These are phyloP conservation scores for Scolecobasidium constrictum DNA, from an alignment of 2,329 filamentous ascomycete genomes.

Conservation along the genomic window DNA sequence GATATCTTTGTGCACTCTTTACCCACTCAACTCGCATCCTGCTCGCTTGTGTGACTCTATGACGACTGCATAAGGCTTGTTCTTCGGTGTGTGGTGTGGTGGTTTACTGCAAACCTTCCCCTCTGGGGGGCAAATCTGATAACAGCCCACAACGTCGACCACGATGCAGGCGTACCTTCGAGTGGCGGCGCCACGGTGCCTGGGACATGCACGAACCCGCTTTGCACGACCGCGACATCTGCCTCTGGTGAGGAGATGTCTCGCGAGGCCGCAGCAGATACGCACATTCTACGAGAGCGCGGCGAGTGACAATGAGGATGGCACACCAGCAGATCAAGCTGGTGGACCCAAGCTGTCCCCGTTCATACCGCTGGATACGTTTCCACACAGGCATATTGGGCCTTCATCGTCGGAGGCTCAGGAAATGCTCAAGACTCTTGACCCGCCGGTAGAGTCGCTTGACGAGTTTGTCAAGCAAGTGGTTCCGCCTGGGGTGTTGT, in stretches of 20 bases:
- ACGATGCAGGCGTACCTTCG: constrained; percentile 4
- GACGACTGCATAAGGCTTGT: neutral
- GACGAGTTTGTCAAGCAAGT: constrained; percentile 82
- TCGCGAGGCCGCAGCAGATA: constrained; percentile 1
- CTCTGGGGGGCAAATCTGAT: neutral
- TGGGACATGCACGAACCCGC: neutral
- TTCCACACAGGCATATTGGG: constrained; percentile 78
- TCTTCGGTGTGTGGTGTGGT: neutral
- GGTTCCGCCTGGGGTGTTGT: constrained; percentile 68
- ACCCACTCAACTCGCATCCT: neutral
- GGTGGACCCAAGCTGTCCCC: constrained; percentile 13
- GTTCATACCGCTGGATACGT: constrained; percentile 48
- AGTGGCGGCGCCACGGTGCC: neutral
- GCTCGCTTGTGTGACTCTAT: neutral
- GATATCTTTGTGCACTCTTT: neutral
- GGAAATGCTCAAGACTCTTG: constrained; percentile 70
- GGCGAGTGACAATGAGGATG: constrained; percentile 21
- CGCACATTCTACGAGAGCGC: constrained; percentile 15
- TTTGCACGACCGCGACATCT: constrained; percentile 5
- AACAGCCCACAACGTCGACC: neutral
- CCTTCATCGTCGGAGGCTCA: constrained; percentile 58
- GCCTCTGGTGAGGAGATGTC: constrained; percentile 1
- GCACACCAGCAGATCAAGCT: constrained; percentile 13
- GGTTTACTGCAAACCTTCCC: neutral
- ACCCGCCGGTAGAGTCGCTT: constrained; percentile 60